Base-by-base conservation (phyloP, 208 protist species). In the Novymonas esmeraldas region DNA sequence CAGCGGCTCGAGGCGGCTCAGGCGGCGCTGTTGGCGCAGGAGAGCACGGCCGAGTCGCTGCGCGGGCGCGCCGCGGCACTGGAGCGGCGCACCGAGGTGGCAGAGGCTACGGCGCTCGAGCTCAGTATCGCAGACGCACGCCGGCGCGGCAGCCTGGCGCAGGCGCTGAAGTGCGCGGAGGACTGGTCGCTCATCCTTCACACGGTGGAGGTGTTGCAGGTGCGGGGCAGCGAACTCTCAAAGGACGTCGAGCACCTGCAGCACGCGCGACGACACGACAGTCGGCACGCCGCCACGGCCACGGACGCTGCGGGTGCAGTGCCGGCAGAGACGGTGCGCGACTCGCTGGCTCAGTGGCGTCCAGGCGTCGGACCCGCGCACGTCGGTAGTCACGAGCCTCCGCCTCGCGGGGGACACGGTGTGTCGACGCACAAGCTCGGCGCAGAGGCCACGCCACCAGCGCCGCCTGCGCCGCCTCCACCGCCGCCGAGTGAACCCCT, bases 181-280 rank as follows among this genome's bases (percentile, higher is more conserved):
- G 84, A 90, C 51, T 90, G 84, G 84, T 49, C 55, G 20, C 50
- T 85, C 14, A 70, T 82, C 51, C 64, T 70, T 3, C 78, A 79
- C 69, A 51, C 54, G 6, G 66, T 79, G 18, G 64, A 66, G 24
- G 65, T 63, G 48, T 54, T 77, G 18, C 76, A 52, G 42, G 68
- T 60, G 45, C 68, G 42, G 24, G 39, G 57, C 1, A 38, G 11
- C 0, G 68, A 74, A 41, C 44, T 74, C 44, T 18, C 24, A 6
- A 74, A 67, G 22, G 68, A 74, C 54, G 2, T 74, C 18, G 42
- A 29, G 7, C 68, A 67, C 39, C 44, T 63, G 52, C 46, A 44
- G 39, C 41, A 34, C 24, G 39, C 29, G 58, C n/a, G n/a, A n/a
- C n/a, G n/a, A n/a, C n/a, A n/a, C n/a, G n/a, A n/a, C 49, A 5